These are phyloP conservation scores for Moesziomyces globuligerus DNA, from an alignment of 1,284 basidiomycete genomes.

Conservation along the genomic window DNA sequence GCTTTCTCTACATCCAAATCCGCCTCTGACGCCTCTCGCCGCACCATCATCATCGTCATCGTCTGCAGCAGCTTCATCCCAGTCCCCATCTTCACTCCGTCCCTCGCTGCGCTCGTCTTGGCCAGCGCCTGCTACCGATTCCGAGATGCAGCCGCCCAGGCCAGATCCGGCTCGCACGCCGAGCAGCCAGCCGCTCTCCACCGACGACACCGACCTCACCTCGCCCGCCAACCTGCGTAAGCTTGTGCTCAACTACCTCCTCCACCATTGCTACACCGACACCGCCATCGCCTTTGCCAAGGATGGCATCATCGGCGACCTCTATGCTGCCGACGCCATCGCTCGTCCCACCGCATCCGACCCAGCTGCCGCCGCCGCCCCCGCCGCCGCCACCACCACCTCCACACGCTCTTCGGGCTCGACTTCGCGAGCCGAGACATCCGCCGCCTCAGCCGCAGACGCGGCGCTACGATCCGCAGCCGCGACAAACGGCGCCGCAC, in stretches of 20 bases:
- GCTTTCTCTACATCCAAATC: too few species aligned
- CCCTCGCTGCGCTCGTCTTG: too few species aligned
- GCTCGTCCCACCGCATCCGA: conserved; percentile 5
- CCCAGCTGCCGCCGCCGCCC: conserved; percentile 7
- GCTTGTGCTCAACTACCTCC: conserved; percentile 83
- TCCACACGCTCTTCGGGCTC: conserved; percentile 11
- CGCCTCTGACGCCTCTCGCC: too few species aligned
- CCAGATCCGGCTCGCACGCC: conserved; percentile 3
- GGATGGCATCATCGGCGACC: conserved; percentile 70
- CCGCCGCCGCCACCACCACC: background rate
- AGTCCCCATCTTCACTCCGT: background rate
- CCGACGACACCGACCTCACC: conserved; percentile 44
- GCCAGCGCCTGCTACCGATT: too few species aligned
- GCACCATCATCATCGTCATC: too few species aligned
- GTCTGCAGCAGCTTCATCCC: too few species aligned
- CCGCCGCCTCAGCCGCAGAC: background rate
- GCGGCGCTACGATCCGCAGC: background rate
- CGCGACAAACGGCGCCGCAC: conserved; percentile 8
- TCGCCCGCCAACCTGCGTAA: conserved; percentile 67
- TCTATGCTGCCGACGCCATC: conserved; percentile 18
- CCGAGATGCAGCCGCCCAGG: conserved; percentile 42
- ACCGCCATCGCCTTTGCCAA: conserved; percentile 78
- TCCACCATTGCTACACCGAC: conserved; percentile 77
- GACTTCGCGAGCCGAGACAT: conserved; percentile 7
- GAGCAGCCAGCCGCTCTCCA: conserved; percentile 9